A percentile compares a stretch with the other conserved stretches of the same genome.
These are phyloP conservation scores for Erigeron philadelphicus DNA, from an alignment of 140 eudicot genomes.

Conservation along the genomic window DNA sequence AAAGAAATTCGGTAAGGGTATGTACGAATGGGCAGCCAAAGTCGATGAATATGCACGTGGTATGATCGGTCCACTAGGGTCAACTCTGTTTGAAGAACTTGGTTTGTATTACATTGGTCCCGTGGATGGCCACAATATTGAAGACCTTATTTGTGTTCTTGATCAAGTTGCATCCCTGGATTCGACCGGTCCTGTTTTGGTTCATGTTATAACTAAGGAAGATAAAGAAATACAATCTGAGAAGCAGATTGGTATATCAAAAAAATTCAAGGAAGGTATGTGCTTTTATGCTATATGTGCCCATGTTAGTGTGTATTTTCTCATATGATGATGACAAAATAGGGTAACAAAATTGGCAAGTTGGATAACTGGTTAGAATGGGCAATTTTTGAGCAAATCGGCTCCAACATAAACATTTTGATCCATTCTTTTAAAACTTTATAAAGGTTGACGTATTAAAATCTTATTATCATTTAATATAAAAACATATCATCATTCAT, in stretches of 20 bases:
- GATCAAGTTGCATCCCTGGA: slow-evolving; percentile 79
- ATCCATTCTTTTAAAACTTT: no score
- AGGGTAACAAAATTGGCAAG: no score
- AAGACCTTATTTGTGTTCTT: slow-evolving; percentile 78
- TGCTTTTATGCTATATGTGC: background rate
- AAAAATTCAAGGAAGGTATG: slow-evolving; percentile 45
- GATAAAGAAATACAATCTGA: slow-evolving; percentile 38
- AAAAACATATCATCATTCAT: no score
- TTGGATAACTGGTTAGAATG: no score
- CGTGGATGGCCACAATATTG: slow-evolving; percentile 89
- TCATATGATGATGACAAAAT: background rate
- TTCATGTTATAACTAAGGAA: slow-evolving; percentile 81
- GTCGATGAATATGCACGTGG: slow-evolving; percentile 94
- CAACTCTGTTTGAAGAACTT: slow-evolving; percentile 90
- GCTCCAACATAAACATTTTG: no score
- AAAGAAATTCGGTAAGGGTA: slow-evolving; percentile 77
- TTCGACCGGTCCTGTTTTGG: slow-evolving; percentile 85
- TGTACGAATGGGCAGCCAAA: slow-evolving; percentile 97
- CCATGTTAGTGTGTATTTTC: background rate
- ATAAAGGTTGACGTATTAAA: no score
- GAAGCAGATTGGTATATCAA: slow-evolving; percentile 24
- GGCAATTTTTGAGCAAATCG: no score
- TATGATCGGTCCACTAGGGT: slow-evolving; percentile 88
- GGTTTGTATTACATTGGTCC: slow-evolving; percentile 96
- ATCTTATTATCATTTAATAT: no score